A percentile compares a stretch with the other conserved stretches of the same genome.
Evolutionary conservation across 441 rosid species (phyloP).

Genomic region (Jatropha podagrica): DNA sequence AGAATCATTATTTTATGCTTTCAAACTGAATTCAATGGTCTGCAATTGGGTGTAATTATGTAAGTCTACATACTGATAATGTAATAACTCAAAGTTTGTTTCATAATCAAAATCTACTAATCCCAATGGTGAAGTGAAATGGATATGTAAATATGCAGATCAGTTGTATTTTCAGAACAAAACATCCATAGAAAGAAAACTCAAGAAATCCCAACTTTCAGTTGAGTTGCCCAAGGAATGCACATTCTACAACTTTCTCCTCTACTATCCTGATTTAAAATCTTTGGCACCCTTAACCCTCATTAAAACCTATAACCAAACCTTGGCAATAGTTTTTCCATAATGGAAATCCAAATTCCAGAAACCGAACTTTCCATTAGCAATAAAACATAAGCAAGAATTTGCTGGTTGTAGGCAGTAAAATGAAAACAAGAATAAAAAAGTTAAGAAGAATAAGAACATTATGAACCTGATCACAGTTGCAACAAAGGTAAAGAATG

Average conservation of each 20-base stretch:
- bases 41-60: neutral
- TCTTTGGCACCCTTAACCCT: neutral
- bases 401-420: neutral
- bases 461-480: slow-evolving; percentile 55
- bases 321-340: neutral
- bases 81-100: neutral
- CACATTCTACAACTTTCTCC: neutral
- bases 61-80: neutral
- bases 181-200: neutral
- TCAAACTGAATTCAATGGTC: neutral
- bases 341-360: neutral
- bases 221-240: neutral
- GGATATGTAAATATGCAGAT: neutral
- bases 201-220: neutral
- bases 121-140: neutral
- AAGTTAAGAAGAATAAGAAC: slow-evolving; percentile 3
- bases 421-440: neutral
- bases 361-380: neutral
- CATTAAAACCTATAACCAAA: slow-evolving; percentile 6
- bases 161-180: neutral
- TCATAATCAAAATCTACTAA: neutral
- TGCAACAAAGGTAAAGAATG: slow-evolving; percentile 34
- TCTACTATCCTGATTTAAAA: neutral
- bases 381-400: neutral
- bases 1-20: too few relatives aligned